Evolutionary conservation across 2,329 filamentous ascomycete genomes (phyloP).

Genomic region (Phyllosticta citrichinensis): DNA sequence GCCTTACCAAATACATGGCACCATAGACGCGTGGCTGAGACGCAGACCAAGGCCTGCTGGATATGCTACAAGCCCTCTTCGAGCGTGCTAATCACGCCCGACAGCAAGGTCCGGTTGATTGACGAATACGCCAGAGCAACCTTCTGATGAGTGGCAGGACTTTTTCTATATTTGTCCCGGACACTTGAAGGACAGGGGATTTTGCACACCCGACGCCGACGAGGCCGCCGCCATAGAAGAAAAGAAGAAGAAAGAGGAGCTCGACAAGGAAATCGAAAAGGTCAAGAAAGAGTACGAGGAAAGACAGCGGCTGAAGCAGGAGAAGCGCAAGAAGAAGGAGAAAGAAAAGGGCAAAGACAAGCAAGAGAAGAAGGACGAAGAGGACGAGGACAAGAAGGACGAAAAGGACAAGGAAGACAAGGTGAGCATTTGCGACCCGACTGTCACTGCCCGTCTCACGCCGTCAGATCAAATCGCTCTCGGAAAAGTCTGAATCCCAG

Average conservation of each 20-base stretch:
- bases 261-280: conserved; percentile 38
- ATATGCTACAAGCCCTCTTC: conserved; percentile 84
- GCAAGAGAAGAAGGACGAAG: conserved; percentile 55
- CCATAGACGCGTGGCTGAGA: conserved; percentile 76
- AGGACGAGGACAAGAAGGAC: conserved; percentile 56
- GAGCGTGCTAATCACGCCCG: conserved; percentile 79
- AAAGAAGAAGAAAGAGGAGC: conserved; percentile 43
- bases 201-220: conserved; percentile 62
- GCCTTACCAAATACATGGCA: conserved; percentile 66
- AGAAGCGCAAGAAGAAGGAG: conserved; percentile 33
- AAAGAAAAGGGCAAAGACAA: conserved; percentile 40
- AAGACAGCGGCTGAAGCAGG: conserved; percentile 49
- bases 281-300: conserved; percentile 42
- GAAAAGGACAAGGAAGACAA: conserved; percentile 53
- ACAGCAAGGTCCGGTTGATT: conserved; percentile 62
- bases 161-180: conserved; percentile 84
- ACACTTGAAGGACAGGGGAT: conserved; percentile 74
- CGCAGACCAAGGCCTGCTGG: conserved; percentile 73
- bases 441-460: not conserved
- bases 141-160: conserved; percentile 42
- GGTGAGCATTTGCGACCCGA: conserved; percentile 24
- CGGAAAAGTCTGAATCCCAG: conserved; percentile 34
- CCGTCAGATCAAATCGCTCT: conserved; percentile 36
- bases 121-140: not conserved
- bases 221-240: conserved; percentile 50